Base-by-base conservation (phyloP, 768 basidiomycete genomes). In the Lentinula edodes region DNA sequence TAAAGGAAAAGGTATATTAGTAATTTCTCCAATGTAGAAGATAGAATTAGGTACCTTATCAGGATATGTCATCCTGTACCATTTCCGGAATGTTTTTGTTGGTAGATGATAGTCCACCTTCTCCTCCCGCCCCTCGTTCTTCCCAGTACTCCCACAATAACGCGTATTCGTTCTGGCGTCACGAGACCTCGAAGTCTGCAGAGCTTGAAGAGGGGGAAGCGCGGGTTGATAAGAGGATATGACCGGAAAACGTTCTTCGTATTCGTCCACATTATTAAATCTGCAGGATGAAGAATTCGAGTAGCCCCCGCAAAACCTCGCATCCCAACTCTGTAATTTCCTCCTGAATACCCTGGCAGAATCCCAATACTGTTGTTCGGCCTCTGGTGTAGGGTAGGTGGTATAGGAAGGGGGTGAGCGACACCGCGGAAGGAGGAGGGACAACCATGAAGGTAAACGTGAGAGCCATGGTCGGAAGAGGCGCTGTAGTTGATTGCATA, bases 131-230 rank as follows among this genome's bases (percentile, higher is more conserved):
- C 6, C 16, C 7, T n/a, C 18, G 5, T 41, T 3, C 36, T 28
- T 56, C 38, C 9, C 38, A 7, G 16, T 6, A 5, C 15, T 2
- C 32, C 12, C 20, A 9, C 9, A 4, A 39, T 28, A 9, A 41
- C 18, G 7, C 6, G 2, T 16, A n/a, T 20, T 36, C 9, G 9
- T 13, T 36, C 38, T 12, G 15, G 36, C 6, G 8, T 56, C 20
- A 10, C 18, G 35, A 39, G 38, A 39, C 1, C 6, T 8, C 13
- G 38, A 8, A 13, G 16, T 28, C 28, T n/a, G 52, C 3, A 58
- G 45, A 42, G 56, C 42, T 52, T n/a, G 52, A n/a, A 58, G 45
- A 42, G 56, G 56, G 15, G 56, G 56, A 58, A 58, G 56, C 16
- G 56, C 39, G n/a, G 56, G 56, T 16, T 58, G 56, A 36, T 43